Base-by-base conservation (phyloP, 345 rosid species). In the Cardamine chenopodiifolia region DNA sequence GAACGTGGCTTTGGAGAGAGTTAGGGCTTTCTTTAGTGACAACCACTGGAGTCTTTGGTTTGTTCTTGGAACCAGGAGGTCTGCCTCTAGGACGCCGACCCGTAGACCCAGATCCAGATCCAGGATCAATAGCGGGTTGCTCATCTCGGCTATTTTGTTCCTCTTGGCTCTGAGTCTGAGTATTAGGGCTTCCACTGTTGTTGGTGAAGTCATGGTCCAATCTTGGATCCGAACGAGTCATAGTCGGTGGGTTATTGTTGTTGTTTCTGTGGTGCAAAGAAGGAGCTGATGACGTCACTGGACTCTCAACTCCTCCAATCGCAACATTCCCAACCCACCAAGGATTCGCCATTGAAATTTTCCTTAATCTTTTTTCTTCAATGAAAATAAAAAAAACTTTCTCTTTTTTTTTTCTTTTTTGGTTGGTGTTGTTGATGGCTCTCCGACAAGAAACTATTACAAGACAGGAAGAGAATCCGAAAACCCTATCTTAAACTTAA, bases 1-100 rank as follows among this genome's bases (percentile, higher is more conserved):
- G 79, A 19, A 94, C 90, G 13, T 94, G 97, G 86, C 98, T 91
- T 8, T 82, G 89, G 7, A 94, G 86, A 6, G 95, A 82, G 75
- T 89, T 88, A 31, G 97, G 93, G 80, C 91, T 86, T 65, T 94
- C 98, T 75, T 89, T 94, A 18, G 96, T 87, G 60, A 94, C 80
- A 26, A 94, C 83, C 3, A 89, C 72, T 0, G 97, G 97, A 8
- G 83, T 84, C 72, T 85, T 94, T 0, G 91, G 89, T 69, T 85
- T 91, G 85, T 94, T 94, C 80, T 84, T 93, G 2, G 98, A 91
- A 40, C 98, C 98, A 0, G 92, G 84, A 0, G 98, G 98, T 17
- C 97, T 72, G 0, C 98, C 98, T 72, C 97, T 83, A 0, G 96
- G 94, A 23, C 98, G 82, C 0, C 98, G 90, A 34, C 86, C 83